Evolutionary conservation across 169 alveolate genomes (phyloP), one percentile per base, ranked within the genome.

Genomic region (Cryptosporidium bovis): DNA sequence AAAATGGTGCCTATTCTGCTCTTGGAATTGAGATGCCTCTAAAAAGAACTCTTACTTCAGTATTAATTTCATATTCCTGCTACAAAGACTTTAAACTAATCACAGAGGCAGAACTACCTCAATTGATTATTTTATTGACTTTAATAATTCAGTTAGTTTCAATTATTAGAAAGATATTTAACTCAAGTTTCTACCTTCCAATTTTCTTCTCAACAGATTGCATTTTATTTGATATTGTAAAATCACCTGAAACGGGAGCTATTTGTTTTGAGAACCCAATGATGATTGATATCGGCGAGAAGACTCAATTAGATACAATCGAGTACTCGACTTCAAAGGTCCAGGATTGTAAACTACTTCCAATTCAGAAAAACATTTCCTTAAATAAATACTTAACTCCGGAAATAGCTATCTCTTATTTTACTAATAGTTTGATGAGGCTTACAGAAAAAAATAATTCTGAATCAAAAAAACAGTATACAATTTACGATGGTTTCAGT

Each of bases 1-100:
- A 10, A 20, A 66, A 56, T 16, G 83, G 83, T 29, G 44, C 20
- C 12, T 69, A 53, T 55, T 31, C 44, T 16, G 66, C 83, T 31
- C 83, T 69, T 69, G 83, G 67, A 34, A 66, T 69, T n/a, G 83
- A 69, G 51, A 69, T 69, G 66, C 66, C 83, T 2, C 20, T 69
- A 16, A 69, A 51, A 36, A 69, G 83, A 55, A 69, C 44, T 20
- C 18, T 69, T 31, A 34, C 83, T 2, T 69, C 83, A 10, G n/a
- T 69, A 31, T 15, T 69, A 31, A 53, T 55, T 29, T 51, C 65
- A 27, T 48, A 51, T n/a, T 51, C 15, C 31, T 55, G 24, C 15
- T 53, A 27, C 60, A 27, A 51, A 51, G 18, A 34, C 12, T n/a
- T n/a, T 29, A 1, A 5, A 48, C 7, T 53, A 69, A 34, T 15